Conservation (phyloP, 345 rosid genomes). For the Cochlearia excelsa region DNA sequence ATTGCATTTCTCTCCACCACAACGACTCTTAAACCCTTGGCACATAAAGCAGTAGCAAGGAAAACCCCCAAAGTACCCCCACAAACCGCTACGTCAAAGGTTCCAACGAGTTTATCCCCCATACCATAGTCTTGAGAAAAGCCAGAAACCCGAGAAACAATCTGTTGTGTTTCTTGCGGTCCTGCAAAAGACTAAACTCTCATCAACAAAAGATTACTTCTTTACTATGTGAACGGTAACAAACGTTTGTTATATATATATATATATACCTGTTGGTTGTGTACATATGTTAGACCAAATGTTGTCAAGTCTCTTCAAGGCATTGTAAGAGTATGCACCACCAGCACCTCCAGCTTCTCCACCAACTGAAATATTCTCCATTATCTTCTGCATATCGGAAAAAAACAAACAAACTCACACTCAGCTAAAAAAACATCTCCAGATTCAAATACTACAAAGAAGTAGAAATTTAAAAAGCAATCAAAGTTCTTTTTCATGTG, state of each 20-base stretch:
- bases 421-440: slow-evolving; percentile 15
- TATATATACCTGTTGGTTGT: slow-evolving; percentile 51
- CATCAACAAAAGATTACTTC: slow-evolving; percentile 4
- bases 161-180: slow-evolving; percentile 47
- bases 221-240: background rate
- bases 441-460: too few species aligned
- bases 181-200: slow-evolving; percentile 40
- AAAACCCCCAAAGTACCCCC: slow-evolving; percentile 97
- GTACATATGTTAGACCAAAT: slow-evolving; percentile 78
- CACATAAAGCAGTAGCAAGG: slow-evolving; percentile 75
- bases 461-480: too few species aligned
- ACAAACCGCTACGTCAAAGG: slow-evolving; percentile 77
- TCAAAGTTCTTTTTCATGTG: too few species aligned
- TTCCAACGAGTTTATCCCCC: slow-evolving; percentile 46
- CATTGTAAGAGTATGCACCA: slow-evolving; percentile 74
- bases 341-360: slow-evolving; percentile 95
- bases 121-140: slow-evolving; percentile 43
- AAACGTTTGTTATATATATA: background rate
- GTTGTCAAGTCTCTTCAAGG: slow-evolving; percentile 75
- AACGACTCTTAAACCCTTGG: slow-evolving; percentile 73
- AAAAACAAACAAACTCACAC: slow-evolving; percentile 14
- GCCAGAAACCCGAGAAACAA: slow-evolving; percentile 61
- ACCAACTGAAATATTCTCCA: slow-evolving; percentile 65
- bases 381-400: slow-evolving; percentile 67
- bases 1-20: slow-evolving; percentile 76